These are phyloP conservation scores for Musa balbisiana DNA, from an alignment of 202 grass and related monocot genomes.

Conservation along the genomic window DNA sequence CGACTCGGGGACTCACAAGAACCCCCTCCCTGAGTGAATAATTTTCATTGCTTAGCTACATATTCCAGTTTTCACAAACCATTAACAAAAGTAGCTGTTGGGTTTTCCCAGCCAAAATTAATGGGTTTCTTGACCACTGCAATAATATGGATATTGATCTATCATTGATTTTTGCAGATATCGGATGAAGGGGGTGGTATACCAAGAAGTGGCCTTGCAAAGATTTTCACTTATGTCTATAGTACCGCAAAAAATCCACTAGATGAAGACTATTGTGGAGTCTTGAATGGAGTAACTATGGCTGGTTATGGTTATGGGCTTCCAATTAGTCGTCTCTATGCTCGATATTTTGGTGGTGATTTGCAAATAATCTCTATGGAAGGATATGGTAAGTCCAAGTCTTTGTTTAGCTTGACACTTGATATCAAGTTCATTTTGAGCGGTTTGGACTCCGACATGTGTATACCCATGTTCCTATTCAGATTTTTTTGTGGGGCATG, in stretches of 20 bases:
- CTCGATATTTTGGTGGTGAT: constrained; percentile 88
- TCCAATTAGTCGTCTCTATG: constrained; percentile 85
- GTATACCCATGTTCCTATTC: not conserved
- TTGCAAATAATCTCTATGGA: constrained; percentile 97
- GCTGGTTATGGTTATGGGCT: constrained; percentile 82
- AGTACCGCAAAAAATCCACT: constrained; percentile 76
- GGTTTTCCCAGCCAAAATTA: not conserved
- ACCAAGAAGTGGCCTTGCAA: constrained; percentile 81
- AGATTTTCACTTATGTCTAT: constrained; percentile 90
- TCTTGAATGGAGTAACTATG: constrained; percentile 46
- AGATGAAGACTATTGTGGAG: constrained; percentile 45
- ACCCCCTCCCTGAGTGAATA: constrained; percentile 45
- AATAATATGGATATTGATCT: not conserved
- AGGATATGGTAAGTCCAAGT: constrained; percentile 66
- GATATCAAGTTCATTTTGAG: not conserved
- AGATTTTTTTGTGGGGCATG: not conserved
- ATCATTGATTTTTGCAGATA: constrained; percentile 41
- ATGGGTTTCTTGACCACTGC: not conserved
- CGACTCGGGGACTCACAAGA: constrained; percentile 86
- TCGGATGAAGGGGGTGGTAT: constrained; percentile 96
- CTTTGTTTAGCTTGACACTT: constrained; percentile 5
- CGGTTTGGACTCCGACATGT: not conserved
- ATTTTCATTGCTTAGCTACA: no score
- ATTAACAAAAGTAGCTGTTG: not conserved
- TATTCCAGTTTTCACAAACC: no score